phyloP scores from a whole-genome alignment of 2,329 filamentous ascomycete species.

The Cadophora gregata region DNA sequence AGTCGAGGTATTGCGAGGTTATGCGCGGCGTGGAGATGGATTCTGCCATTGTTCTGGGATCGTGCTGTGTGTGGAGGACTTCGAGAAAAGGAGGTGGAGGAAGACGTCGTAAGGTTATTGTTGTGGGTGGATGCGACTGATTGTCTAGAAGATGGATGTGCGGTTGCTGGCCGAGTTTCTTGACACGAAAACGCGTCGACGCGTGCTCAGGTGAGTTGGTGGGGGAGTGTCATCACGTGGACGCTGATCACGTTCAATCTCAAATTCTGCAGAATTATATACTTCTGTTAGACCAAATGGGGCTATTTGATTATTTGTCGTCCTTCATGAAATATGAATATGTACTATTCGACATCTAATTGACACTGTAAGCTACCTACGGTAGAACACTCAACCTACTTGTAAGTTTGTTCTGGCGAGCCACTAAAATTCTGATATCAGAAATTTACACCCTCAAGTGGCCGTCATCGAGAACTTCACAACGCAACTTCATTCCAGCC shows the following conservation, averaged over 20 bases:
- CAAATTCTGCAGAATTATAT: too few relatives aligned
- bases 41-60: constrained; percentile 62
- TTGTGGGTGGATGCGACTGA: background rate
- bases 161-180: background rate
- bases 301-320: too few relatives aligned
- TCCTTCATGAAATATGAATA: too few relatives aligned
- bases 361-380: too few relatives aligned
- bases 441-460: background rate
- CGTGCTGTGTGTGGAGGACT: background rate
- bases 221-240: background rate
- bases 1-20: constrained; percentile 78
- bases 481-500: background rate
- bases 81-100: background rate
- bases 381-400: too few relatives aligned
- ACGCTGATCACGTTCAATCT: too few relatives aligned
- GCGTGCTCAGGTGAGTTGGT: background rate
- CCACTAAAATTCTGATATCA: constrained; percentile 10
- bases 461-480: background rate
- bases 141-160: background rate
- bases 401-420: background rate
- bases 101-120: background rate
- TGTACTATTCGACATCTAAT: too few relatives aligned
- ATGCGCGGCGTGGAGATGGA: constrained; percentile 78
- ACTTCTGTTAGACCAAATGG: too few relatives aligned
- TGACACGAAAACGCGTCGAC: too few relatives aligned